Percentiles rank a stretch among this genome's conserved stretches.
Conservation (phyloP, 2,329 filamentous ascomycete genomes). For the Sordariomycetes sp. region DNA sequence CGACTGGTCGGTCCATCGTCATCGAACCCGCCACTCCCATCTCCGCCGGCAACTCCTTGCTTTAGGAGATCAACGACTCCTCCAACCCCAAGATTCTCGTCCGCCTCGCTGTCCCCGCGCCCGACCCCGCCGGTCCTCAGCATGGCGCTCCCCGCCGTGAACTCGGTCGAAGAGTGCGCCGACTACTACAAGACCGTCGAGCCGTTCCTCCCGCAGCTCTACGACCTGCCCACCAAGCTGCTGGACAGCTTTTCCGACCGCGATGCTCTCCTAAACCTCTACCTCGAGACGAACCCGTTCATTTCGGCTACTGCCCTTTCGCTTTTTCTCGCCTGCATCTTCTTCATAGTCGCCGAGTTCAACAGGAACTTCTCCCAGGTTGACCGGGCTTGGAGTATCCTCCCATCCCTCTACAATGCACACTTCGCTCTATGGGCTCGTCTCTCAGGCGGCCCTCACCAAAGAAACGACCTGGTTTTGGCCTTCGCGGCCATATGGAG, state of each 20-base stretch:
- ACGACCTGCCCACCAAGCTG: constrained; percentile 56
- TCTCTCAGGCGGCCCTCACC: constrained; percentile 57
- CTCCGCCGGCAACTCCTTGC: background rate
- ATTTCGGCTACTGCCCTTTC: constrained; percentile 65
- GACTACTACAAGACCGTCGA: constrained; percentile 65
- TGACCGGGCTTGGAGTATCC: constrained; percentile 81
- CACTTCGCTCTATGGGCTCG: constrained; percentile 82
- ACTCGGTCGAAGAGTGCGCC: constrained; percentile 61
- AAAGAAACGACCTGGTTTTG: constrained; percentile 62
- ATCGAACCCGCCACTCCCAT: too few relatives aligned
- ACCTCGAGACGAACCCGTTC: constrained; percentile 77
- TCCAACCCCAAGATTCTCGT: background rate
- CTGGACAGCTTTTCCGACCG: constrained; percentile 48
- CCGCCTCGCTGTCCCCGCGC: background rate
- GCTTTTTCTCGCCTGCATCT: constrained; percentile 57
- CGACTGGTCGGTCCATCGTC: background rate
- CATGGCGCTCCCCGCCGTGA: constrained; percentile 66
- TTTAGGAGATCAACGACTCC: background rate
- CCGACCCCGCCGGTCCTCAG: background rate
- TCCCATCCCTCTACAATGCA: constrained; percentile 77
- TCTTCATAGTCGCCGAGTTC: constrained; percentile 68
- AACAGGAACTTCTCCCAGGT: constrained; percentile 97
- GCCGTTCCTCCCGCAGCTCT: constrained; percentile 63
- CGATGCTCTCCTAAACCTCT: constrained; percentile 58
- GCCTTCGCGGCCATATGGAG: constrained; percentile 69